These are phyloP conservation scores for Scheffersomyces coipomensis DNA, from an alignment of 805 yeast species.

Conservation along the genomic window DNA sequence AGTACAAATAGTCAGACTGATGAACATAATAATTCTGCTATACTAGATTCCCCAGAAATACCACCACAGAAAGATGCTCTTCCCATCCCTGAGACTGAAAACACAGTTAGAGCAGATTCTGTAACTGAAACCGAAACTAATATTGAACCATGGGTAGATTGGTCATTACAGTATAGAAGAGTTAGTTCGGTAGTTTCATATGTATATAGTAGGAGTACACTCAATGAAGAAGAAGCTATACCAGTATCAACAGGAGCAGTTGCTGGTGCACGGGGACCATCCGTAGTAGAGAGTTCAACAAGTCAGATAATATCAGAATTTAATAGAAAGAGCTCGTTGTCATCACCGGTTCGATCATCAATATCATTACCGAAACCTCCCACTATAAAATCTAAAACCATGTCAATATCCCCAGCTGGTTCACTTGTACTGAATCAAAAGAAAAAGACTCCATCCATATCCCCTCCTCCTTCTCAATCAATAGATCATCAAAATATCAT, in stretches of 20 bases:
- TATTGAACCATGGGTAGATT: slow-evolving; percentile 5
- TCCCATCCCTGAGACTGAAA: not conserved
- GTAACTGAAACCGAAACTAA: not conserved
- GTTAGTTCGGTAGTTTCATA: slow-evolving; percentile 10
- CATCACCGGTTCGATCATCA: not conserved
- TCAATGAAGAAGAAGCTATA: not conserved
- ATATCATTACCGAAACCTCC: not conserved
- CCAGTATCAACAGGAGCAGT: no score
- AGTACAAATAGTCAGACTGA: not conserved
- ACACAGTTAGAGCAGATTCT: not conserved
- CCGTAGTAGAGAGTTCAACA: no score
- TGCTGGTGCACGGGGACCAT: not conserved
- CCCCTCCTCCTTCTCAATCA: not conserved
- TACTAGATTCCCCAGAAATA: slow-evolving; percentile 1
- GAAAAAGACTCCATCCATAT: not conserved
- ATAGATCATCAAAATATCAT: not conserved
- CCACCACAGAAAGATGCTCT: not conserved
- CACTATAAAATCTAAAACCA: not conserved
- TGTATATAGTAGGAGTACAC: slow-evolving; percentile 6
- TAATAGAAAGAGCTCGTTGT: not conserved
- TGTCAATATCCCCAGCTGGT: not conserved
- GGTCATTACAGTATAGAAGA: slow-evolving; percentile 5
- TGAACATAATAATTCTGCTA: not conserved
- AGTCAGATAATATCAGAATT: no score
- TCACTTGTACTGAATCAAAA: not conserved